Percentiles rank a stretch among this genome's conserved stretches.
These are phyloP conservation scores for Scedosporium apiospermum DNA, from an alignment of 2,329 filamentous ascomycete genomes.

Conservation along the genomic window DNA sequence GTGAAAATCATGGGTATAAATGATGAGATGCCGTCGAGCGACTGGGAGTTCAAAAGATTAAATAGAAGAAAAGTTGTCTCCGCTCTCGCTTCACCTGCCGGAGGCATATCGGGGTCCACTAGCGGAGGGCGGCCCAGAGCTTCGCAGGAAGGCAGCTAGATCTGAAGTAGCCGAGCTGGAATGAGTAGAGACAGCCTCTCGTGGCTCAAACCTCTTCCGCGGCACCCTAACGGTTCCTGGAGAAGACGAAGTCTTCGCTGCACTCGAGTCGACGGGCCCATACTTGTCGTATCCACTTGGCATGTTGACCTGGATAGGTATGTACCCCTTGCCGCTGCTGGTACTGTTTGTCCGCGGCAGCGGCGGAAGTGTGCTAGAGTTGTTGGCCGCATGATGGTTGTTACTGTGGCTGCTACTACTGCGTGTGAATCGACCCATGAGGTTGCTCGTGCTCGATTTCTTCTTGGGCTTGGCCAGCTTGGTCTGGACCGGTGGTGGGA, in stretches of 20 bases:
- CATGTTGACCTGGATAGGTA: conserved; percentile 44
- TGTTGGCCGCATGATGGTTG: conserved; percentile 10
- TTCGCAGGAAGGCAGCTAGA: conserved; percentile 62
- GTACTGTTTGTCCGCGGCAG: conserved; percentile 24
- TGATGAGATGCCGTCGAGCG: background rate
- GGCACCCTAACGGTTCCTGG: conserved; percentile 29
- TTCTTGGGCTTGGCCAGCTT: conserved; percentile 40
- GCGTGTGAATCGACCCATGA: conserved; percentile 49
- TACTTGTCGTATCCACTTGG: conserved; percentile 35
- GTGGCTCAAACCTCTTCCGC: conserved; percentile 50
- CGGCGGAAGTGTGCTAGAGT: conserved; percentile 16
- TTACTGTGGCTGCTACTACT: conserved; percentile 20
- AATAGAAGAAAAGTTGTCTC: no score
- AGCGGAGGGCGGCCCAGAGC: conserved; percentile 49
- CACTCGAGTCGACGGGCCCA: conserved; percentile 17
- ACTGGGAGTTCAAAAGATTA: no score
- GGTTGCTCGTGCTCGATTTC: conserved; percentile 52
- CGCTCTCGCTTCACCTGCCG: background rate
- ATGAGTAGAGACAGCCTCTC: conserved; percentile 35
- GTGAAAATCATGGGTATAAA: background rate
- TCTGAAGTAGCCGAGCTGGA: conserved; percentile 53
- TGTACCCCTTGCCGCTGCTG: conserved; percentile 29
- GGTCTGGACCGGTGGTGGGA: conserved; percentile 21
- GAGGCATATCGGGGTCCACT: background rate
- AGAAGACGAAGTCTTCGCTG: conserved; percentile 9